Conservation (phyloP, 1,139 yeast species). For the Meyerozyma carpophila region DNA sequence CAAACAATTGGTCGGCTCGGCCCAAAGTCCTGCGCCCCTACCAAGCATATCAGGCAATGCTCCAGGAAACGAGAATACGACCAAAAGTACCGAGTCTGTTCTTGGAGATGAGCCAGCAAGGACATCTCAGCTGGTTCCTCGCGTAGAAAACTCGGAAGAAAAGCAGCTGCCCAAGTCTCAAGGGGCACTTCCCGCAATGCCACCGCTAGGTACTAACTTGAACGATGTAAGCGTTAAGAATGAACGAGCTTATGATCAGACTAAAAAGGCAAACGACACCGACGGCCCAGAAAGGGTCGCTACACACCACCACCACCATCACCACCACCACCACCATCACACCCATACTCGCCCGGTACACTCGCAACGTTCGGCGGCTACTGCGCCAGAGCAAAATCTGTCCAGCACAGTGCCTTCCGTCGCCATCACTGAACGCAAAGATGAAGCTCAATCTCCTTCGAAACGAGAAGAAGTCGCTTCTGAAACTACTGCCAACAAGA, state of each 20-base stretch:
- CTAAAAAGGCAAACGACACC: no score
- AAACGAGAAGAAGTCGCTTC: background rate
- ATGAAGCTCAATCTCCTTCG: background rate
- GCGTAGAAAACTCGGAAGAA: no score
- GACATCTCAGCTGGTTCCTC: background rate
- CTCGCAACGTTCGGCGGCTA: no score
- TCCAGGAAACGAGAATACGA: background rate
- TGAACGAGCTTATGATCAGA: no score
- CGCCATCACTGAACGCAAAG: slow-evolving; percentile 2
- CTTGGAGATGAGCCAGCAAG: background rate
- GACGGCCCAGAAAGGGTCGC: no score
- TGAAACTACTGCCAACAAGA: slow-evolving; percentile 3
- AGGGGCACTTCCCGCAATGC: no score
- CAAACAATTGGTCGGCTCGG: background rate
- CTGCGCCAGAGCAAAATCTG: background rate
- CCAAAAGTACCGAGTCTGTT: background rate
- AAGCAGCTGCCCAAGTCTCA: no score
- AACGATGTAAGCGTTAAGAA: no score
- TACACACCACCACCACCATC: slow-evolving; percentile 6
- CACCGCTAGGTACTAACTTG: no score
- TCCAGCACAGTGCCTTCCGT: slow-evolving; percentile 2
- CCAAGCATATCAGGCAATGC: background rate
- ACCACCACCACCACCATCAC: slow-evolving; percentile 11
- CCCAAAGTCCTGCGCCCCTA: background rate
- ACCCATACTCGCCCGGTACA: background rate